A percentile compares a stretch with the other conserved stretches of the same genome.
Conservation (phyloP, 306 rosid species). For the Sindora glabra region DNA sequence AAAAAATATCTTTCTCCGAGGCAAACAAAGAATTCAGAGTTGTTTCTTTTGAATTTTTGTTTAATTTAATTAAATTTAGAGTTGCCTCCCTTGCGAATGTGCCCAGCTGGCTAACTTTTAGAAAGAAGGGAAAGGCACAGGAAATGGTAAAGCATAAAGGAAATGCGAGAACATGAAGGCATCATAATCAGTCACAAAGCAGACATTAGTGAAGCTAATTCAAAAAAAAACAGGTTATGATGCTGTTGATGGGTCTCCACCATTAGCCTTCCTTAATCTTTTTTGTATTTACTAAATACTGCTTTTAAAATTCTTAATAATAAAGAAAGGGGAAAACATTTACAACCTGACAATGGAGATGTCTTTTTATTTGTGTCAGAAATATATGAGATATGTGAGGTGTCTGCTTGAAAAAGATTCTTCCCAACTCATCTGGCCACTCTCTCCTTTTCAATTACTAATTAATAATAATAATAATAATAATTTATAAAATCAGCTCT, state of each 20-base stretch:
- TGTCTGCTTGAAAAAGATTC: conserved; percentile 56
- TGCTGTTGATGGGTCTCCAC: conserved; percentile 19
- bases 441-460: background rate
- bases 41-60: no score
- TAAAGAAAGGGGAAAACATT: conserved; percentile 21
- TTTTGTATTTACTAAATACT: no score
- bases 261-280: no score
- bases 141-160: background rate
- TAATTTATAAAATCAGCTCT: no score
- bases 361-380: conserved; percentile 49
- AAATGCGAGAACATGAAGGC: conserved; percentile 22
- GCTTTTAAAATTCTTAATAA: no score
- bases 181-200: conserved; percentile 19
- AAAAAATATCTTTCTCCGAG: no score
- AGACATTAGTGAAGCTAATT: conserved; percentile 9
- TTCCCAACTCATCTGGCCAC: conserved; percentile 27
- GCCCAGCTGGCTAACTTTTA: conserved; percentile 16
- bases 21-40: no score
- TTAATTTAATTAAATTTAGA: no score
- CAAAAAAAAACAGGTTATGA: conserved; percentile 17
- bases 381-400: conserved; percentile 48
- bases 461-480: no score
- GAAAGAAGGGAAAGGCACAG: background rate
- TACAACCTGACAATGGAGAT: conserved; percentile 46
- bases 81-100: no score